These are phyloP conservation scores for Stevia rebaudiana DNA, from an alignment of 140 eudicot species.

Conservation along the genomic window DNA sequence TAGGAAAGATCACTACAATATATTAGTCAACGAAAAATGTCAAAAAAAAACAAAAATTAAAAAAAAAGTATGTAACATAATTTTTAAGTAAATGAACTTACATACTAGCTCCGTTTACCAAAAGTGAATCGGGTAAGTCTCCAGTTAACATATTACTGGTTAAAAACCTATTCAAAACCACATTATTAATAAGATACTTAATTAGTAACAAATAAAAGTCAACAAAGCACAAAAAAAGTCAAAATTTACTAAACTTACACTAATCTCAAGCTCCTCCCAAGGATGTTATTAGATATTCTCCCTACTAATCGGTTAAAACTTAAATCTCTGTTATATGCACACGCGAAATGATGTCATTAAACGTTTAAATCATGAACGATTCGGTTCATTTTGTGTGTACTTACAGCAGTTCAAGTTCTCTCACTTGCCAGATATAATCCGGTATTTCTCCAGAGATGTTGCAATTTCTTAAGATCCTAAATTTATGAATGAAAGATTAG, in stretches of 20 bases:
- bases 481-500: slow-evolving; percentile 17
- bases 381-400: slow-evolving; percentile 15
- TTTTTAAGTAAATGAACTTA: slow-evolving; percentile 32
- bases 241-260: slow-evolving; percentile 37
- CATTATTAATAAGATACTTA: not conserved
- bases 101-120: slow-evolving; percentile 70
- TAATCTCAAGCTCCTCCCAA: slow-evolving; percentile 51
- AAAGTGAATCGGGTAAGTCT: slow-evolving; percentile 56
- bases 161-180: slow-evolving; percentile 48
- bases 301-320: slow-evolving; percentile 71
- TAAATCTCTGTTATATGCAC: slow-evolving; percentile 49
- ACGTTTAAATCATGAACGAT: not conserved
- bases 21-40: not conserved
- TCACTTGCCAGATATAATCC: slow-evolving; percentile 57
- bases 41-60: not conserved
- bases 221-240: slow-evolving; percentile 2
- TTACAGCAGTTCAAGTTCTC: slow-evolving; percentile 48
- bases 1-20: slow-evolving; percentile 77
- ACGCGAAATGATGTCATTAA: not conserved
- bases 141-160: slow-evolving; percentile 72
- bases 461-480: slow-evolving; percentile 81
- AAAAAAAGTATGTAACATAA: not conserved
- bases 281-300: slow-evolving; percentile 44
- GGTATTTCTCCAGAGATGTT: slow-evolving; percentile 69
- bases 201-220: not conserved